Percentiles rank a stretch among this genome's conserved stretches.
phyloP scores from a whole-genome alignment of 2,329 filamentous ascomycete genomes.

The Exophiala lecanii-corni region DNA sequence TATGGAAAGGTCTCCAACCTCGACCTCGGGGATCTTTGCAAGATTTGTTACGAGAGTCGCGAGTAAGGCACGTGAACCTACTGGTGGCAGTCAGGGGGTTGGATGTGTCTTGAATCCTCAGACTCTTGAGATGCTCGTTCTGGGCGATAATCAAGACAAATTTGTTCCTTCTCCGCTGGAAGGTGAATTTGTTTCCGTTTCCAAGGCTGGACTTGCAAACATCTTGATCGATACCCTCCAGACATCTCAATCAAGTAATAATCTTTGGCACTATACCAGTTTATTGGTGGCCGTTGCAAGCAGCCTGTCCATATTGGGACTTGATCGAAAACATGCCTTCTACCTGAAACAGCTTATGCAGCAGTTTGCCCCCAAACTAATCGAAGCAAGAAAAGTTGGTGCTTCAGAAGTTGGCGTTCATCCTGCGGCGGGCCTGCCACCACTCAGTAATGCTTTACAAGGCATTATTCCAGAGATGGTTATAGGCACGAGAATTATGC shows the following conservation, averaged over 20 bases:
- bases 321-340: slow-evolving; percentile 86
- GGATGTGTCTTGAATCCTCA: slow-evolving; percentile 14
- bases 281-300: slow-evolving; percentile 66
- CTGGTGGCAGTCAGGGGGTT: slow-evolving; percentile 13
- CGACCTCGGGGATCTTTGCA: slow-evolving; percentile 20
- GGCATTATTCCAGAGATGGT: slow-evolving; percentile 28
- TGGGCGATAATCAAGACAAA: not conserved
- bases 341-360: slow-evolving; percentile 80
- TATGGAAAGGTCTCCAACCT: slow-evolving; percentile 20
- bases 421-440: slow-evolving; percentile 79
- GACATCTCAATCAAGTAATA: slow-evolving; percentile 19
- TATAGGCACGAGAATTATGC: slow-evolving; percentile 38
- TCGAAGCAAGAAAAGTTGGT: slow-evolving; percentile 85
- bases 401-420: slow-evolving; percentile 96
- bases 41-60: slow-evolving; percentile 18
- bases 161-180: not conserved
- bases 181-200: slow-evolving; percentile 18
- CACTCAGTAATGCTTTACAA: slow-evolving; percentile 52
- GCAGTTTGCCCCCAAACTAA: slow-evolving; percentile 74
- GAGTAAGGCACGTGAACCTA: slow-evolving; percentile 18
- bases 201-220: slow-evolving; percentile 20
- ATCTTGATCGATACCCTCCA: slow-evolving; percentile 23
- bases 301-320: slow-evolving; percentile 73
- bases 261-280: slow-evolving; percentile 13
- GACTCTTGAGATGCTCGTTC: slow-evolving; percentile 12